Conservation (phyloP, 306 rosid genomes). For the Begonia loranthoides region DNA sequence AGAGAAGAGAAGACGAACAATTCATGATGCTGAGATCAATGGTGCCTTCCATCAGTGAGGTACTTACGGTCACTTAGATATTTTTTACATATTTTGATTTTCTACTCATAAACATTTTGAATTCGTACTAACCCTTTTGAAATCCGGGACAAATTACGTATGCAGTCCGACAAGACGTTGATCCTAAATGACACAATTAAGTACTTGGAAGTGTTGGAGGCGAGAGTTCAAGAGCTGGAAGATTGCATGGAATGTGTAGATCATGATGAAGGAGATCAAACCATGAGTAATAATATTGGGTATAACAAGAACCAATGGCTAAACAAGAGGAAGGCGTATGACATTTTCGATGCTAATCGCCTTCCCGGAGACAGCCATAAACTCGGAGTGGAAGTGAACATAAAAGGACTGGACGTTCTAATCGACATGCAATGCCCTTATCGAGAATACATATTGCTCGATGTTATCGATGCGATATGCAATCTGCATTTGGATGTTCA, state of each 20-base stretch:
- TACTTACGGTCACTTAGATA: conserved; percentile 11
- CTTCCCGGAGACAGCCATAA: conserved; percentile 18
- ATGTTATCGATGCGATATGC: conserved; percentile 58
- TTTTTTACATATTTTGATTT: neutral
- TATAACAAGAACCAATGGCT: conserved; percentile 23
- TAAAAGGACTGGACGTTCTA: conserved; percentile 47
- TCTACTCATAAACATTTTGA: too few relatives aligned
- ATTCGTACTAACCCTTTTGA: too few relatives aligned
- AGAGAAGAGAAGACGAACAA: conserved; percentile 26
- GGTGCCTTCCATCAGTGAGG: conserved; percentile 52
- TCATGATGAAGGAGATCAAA: conserved; percentile 42
- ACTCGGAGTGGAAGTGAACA: conserved; percentile 40
- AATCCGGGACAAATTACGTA: neutral
- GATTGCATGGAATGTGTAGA: conserved; percentile 38
- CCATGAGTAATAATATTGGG: conserved; percentile 22
- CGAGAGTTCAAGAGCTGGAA: conserved; percentile 64
- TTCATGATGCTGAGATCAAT: conserved; percentile 38
- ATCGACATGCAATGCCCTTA: conserved; percentile 71
- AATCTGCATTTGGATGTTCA: conserved; percentile 55
- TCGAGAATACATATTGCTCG: conserved; percentile 55
- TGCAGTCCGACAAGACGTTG: conserved; percentile 47
- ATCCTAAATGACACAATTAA: conserved; percentile 49
- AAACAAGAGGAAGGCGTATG: conserved; percentile 62
- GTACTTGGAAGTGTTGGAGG: conserved; percentile 64
- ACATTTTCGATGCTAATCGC: conserved; percentile 25